These are phyloP conservation scores for Inga leiocalycina DNA, from an alignment of 306 rosid species.

Conservation along the genomic window DNA sequence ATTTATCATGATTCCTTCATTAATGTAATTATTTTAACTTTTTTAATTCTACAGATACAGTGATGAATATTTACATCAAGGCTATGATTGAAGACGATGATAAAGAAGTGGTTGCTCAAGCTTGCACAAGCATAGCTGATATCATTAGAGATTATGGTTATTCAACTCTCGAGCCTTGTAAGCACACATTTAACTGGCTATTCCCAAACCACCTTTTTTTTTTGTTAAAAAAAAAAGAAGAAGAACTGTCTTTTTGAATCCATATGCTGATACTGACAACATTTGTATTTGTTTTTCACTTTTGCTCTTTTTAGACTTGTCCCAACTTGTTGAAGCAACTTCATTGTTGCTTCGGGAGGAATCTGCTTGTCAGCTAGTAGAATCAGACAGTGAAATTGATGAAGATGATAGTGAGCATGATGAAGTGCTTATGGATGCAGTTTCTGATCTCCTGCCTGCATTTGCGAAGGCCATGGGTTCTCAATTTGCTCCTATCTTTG, in stretches of 20 bases:
- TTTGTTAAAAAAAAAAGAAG: no score
- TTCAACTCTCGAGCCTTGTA: constrained; percentile 80
- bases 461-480: constrained; percentile 95
- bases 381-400: constrained; percentile 81
- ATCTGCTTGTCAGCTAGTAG: constrained; percentile 85
- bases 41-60: constrained; percentile 59
- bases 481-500: constrained; percentile 90
- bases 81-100: constrained; percentile 92
- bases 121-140: constrained; percentile 86
- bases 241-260: constrained; percentile 22
- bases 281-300: not conserved
- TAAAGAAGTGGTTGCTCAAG: constrained; percentile 96
- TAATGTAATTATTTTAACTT: constrained; percentile 4
- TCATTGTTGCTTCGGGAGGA: constrained; percentile 73
- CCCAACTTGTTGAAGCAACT: constrained; percentile 82
- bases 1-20: constrained; percentile 7
- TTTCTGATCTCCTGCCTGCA: constrained; percentile 95
- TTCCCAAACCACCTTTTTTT: not conserved
- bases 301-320: constrained; percentile 53
- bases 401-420: constrained; percentile 79
- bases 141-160: constrained; percentile 87
- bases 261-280: constrained; percentile 33
- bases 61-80: constrained; percentile 82
- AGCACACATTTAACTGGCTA: constrained; percentile 40
- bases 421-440: constrained; percentile 97